A percentile compares a stretch with the other conserved stretches of the same genome.
These are phyloP conservation scores for Ogataea paradorogensis DNA, from an alignment of 805 yeast genomes.

Conservation along the genomic window DNA sequence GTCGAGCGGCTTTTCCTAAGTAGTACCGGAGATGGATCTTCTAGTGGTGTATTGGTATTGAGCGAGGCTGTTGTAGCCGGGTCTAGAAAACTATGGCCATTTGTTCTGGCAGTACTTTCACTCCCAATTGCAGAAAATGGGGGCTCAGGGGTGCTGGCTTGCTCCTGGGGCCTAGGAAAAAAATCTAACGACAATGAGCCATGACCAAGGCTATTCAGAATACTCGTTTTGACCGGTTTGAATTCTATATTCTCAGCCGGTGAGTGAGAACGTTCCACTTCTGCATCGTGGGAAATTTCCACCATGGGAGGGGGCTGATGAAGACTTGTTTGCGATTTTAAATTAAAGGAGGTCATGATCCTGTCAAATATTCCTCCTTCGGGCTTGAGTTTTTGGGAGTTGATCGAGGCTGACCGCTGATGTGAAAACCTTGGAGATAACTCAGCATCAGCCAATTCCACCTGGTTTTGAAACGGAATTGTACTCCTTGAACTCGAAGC, in stretches of 20 bases:
- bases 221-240: conserved; percentile 45
- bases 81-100: conserved; percentile 8
- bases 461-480: background rate
- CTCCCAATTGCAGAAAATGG: conserved; percentile 9
- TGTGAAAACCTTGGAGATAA: background rate
- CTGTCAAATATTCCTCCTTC: conserved; percentile 27
- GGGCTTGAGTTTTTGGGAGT: background rate
- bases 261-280: conserved; percentile 12
- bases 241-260: conserved; percentile 39
- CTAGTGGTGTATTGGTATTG: conserved; percentile 16
- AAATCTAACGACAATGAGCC: conserved; percentile 42
- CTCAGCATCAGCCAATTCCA: background rate
- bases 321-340: conserved; percentile 24
- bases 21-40: conserved; percentile 2
- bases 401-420: background rate
- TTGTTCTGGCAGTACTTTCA: conserved; percentile 5
- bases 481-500: background rate
- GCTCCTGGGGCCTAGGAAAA: conserved; percentile 23
- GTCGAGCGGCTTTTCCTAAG: conserved; percentile 18
- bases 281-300: background rate
- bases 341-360: conserved; percentile 27
- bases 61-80: conserved; percentile 14
- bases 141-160: background rate
- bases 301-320: conserved; percentile 6
- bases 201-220: conserved; percentile 46